Conservation (phyloP, 2,329 filamentous ascomycete genomes). For the Lasiodiplodia citricola region DNA sequence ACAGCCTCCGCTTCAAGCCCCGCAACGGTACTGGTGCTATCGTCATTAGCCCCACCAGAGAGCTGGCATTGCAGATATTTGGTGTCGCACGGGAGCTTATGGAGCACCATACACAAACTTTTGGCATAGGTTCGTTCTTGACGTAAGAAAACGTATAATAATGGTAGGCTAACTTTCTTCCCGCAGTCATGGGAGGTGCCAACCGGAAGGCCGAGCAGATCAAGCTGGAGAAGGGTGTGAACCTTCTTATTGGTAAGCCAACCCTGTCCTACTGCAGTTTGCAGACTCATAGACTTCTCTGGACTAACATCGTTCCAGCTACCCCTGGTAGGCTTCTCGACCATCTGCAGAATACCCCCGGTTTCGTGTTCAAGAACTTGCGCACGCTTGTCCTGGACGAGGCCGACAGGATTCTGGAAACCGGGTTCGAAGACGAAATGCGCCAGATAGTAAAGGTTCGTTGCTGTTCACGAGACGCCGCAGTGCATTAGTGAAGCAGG, state of each 20-base stretch:
- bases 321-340: slow-evolving; percentile 92
- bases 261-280: too few relatives aligned
- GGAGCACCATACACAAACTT: slow-evolving; percentile 91
- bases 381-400: slow-evolving; percentile 94
- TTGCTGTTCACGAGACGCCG: not conserved
- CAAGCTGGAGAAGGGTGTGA: slow-evolving; percentile 93
- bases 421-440: slow-evolving; percentile 99
- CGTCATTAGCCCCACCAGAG: slow-evolving; percentile 89
- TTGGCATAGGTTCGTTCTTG: slow-evolving; percentile 67
- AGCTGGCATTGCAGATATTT: slow-evolving; percentile 94
- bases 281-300: not conserved
- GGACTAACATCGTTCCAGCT: slow-evolving; percentile 41
- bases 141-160: not conserved
- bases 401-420: slow-evolving; percentile 93
- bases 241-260: slow-evolving; percentile 73
- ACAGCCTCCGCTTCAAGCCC: slow-evolving; percentile 89
- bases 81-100: slow-evolving; percentile 93
- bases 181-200: slow-evolving; percentile 82
- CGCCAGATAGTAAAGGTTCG: slow-evolving; percentile 90
- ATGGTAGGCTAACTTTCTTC: not conserved
- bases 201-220: slow-evolving; percentile 90
- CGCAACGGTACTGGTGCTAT: slow-evolving; percentile 91
- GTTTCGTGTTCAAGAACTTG: slow-evolving; percentile 90
- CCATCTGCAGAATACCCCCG: slow-evolving; percentile 89
- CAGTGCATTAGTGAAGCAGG: not conserved